Evolutionary conservation across 257 asterid genomes (phyloP), one percentile per base, ranked within the genome.

Genomic region (Fraxinus excelsior): DNA sequence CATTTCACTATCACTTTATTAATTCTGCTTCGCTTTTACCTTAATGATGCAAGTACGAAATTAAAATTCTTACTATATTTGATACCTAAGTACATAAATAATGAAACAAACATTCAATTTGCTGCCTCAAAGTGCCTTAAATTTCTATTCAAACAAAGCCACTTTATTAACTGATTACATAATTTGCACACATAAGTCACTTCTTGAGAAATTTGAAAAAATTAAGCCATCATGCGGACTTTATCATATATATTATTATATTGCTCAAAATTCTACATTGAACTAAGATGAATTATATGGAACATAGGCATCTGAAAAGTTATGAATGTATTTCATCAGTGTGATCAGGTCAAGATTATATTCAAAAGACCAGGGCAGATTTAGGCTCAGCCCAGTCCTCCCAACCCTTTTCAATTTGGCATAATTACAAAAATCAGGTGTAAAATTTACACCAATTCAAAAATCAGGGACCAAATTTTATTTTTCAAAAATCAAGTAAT

Each of bases 181-280:
- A 28, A 42, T 42, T 10, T 42, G 5, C 18, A 1, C 14, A 12
- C 13, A 42, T 42, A 11, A 13, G 8, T 12, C 29, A 19, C 32
- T 46, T 56, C 68, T 79, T 67, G 34, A 23, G 42, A 31, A 49
- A 6, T 49, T 72, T 32, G 29, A 46, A 44, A 44, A 38, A 56
- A 23, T 77, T 72, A 81, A 31, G 28, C 38, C 51, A 42, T 53
- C 64, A 7, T 56, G 21, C 79, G 46, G 38, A 35, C 38, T 35
- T 35, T 7, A 35, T 35, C 13, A 8, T 40, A 9, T 56, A 65
- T 76, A n/a, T 29, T 44, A 67, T 67, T 58, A 35, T 35, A 35
- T 72, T 64, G 42, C 44, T 25, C n/a, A 60, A 7, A 58, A 51
- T 62, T 42, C 40, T 19, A 49, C 66, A 25, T 16, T 49, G 26